These are phyloP conservation scores for Oenanthe sinensis DNA, from an alignment of 129 eudicot genomes.

Conservation along the genomic window DNA sequence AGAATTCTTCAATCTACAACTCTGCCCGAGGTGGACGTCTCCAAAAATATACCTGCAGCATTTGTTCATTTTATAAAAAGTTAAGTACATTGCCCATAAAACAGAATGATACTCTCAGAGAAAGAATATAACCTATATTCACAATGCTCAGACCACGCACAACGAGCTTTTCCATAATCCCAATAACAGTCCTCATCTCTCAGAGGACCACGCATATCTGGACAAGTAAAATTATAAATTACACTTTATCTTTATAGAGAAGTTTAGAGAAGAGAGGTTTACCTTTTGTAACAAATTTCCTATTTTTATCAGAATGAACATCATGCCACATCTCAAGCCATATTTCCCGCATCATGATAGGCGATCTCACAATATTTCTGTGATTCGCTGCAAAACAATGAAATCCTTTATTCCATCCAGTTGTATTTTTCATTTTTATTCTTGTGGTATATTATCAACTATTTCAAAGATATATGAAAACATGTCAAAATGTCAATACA, in stretches of 20 bases:
- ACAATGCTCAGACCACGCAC: slow-evolving; percentile 92
- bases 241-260: slow-evolving; percentile 5
- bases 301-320: slow-evolving; percentile 70
- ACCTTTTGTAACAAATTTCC: slow-evolving; percentile 89
- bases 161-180: slow-evolving; percentile 96
- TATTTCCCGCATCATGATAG: slow-evolving; percentile 85
- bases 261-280: slow-evolving; percentile 2
- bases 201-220: slow-evolving; percentile 91
- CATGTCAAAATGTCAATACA: neutral
- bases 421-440: neutral
- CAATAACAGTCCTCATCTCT: slow-evolving; percentile 93
- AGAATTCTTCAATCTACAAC: slow-evolving; percentile 72
- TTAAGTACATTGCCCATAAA: neutral
- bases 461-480: neutral
- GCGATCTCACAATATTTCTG: slow-evolving; percentile 82
- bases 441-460: neutral
- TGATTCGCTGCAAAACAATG: slow-evolving; percentile 60
- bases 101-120: neutral
- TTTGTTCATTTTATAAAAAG: neutral
- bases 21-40: slow-evolving; percentile 94
- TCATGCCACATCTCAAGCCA: slow-evolving; percentile 99
- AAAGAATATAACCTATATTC: slow-evolving; percentile 63
- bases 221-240: slow-evolving; percentile 7
- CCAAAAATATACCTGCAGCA: slow-evolving; percentile 66
- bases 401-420: neutral